Evolutionary conservation across 345 rosid species (phyloP).

Genomic region (Sonneratia alba): DNA sequence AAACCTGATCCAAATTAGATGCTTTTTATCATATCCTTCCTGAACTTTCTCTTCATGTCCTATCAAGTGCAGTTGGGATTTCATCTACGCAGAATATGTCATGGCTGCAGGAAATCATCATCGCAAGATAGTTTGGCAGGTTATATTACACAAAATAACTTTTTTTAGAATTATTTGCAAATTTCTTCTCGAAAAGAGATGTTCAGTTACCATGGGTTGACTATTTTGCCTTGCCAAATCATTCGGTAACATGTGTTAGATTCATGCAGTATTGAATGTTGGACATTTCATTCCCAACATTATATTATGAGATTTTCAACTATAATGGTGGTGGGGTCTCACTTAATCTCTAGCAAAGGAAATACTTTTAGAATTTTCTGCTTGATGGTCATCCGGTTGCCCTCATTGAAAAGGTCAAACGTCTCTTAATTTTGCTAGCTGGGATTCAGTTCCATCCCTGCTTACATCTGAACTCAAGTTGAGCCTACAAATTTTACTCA

Average conservation of each 20-base stretch:
- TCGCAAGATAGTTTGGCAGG: constrained; percentile 99
- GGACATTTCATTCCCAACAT: not conserved
- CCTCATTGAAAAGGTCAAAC: not conserved
- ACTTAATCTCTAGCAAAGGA: not conserved
- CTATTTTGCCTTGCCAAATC: not conserved
- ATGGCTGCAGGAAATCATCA: constrained; percentile 98
- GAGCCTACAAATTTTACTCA: not conserved
- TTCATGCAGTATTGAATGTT: not conserved
- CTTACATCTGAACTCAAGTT: not conserved
- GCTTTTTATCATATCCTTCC: not conserved
- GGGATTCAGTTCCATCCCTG: not conserved
- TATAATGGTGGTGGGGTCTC: not conserved
- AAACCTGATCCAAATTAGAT: not conserved
- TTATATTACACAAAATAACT: constrained; percentile 7
- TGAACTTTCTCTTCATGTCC: not conserved
- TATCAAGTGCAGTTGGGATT: constrained; percentile 65
- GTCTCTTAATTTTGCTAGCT: not conserved
- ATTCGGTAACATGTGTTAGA: no score
- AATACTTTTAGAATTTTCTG: not conserved
- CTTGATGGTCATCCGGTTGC: not conserved
- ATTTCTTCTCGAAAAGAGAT: not conserved
- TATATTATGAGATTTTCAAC: not conserved
- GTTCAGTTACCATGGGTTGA: not conserved
- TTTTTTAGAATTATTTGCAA: not conserved
- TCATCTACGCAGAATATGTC: constrained; percentile 94